These are phyloP conservation scores for Senna tora DNA, from an alignment of 306 rosid species.

Conservation along the genomic window DNA sequence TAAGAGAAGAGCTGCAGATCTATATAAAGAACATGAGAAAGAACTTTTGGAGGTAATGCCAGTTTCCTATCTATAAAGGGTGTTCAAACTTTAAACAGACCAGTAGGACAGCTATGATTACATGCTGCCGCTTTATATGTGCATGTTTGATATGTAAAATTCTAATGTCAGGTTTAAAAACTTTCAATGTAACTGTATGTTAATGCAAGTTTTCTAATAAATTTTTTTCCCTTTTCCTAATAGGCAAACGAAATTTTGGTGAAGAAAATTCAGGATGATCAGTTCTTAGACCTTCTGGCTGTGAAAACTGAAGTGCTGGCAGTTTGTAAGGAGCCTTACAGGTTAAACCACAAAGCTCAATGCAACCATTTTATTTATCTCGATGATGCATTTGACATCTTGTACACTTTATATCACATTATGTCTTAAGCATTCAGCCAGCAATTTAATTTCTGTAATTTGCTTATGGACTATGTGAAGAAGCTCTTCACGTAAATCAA, in stretches of 20 bases:
- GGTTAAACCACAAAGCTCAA: constrained; percentile 54
- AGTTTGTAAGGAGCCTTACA: constrained; percentile 94
- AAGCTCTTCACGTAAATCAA: constrained; percentile 9
- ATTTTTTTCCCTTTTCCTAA: constrained; percentile 42
- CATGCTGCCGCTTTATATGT: constrained; percentile 25
- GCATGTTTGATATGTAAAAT: constrained; percentile 6
- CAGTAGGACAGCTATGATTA: constrained; percentile 20
- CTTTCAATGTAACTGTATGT: constrained; percentile 27
- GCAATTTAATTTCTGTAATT: background rate
- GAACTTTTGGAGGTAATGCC: constrained; percentile 84
- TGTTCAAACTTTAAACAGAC: constrained; percentile 28
- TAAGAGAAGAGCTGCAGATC: constrained; percentile 85
- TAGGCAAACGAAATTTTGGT: constrained; percentile 86
- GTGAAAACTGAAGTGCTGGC: constrained; percentile 77
- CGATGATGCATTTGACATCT: constrained; percentile 31
- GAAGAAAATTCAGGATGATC: constrained; percentile 89
- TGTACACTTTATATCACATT: constrained; percentile 23
- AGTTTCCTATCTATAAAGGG: constrained; percentile 31
- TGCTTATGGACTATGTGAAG: background rate
- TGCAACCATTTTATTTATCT: constrained; percentile 36
- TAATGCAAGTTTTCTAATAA: constrained; percentile 42
- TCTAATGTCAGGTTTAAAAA: constrained; percentile 11
- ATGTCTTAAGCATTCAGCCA: constrained; percentile 3
- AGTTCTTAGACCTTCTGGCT: constrained; percentile 87
- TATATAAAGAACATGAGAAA: constrained; percentile 88